Base-by-base conservation (phyloP, 441 rosid genomes). In the Capsella rubella region DNA sequence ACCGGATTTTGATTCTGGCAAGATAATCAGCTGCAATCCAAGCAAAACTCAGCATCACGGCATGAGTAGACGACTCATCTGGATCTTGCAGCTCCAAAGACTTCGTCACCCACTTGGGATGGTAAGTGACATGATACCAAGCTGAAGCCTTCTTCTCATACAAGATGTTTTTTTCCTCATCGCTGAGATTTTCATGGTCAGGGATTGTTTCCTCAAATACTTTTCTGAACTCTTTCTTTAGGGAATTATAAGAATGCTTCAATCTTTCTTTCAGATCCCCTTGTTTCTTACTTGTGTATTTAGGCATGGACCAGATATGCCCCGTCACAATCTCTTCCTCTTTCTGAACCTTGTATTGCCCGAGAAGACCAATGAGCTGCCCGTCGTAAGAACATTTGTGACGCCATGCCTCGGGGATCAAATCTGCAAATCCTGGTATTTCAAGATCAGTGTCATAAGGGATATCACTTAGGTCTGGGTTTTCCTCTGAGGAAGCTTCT, bases 301-400 rank as follows among this genome's bases (percentile, higher is more conserved):
- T 87, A 2, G 90, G 94, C 97, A 95, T 90, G 28, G 97, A 95
- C 97, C 97, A 95, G 66, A 95, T 79, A 15, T 94, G 93, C 45
- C 99, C 99, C 0, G 97, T 95, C 39, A 95, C 94, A 16, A 95
- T 47, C 88, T 92, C 99, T 73, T 89, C 99, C 82, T 92, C 99
- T 72, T 84, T 83, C 58, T 82, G 86, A 47, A 94, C 97, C 69
- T 89, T 87, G 70, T 92, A 94, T 67, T 92, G 96, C 35, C 82
- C 85, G 5, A 90, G 88, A 62, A 92, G 94, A 58, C 94, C 93
- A 31, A 81, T 81, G 50, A 94, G 80, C 79, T 89, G 95, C 16
- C 87, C 82, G 28, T 94, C 89, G 28, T 92, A 89, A 9, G 81
- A 85, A 76, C 94, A 88, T 76, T 94, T 94, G 57, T 86, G 80